Percentiles rank a stretch among this genome's conserved stretches.
phyloP scores from a whole-genome alignment of 352 stramenopile species.

The Elongisporangium senticosum region DNA sequence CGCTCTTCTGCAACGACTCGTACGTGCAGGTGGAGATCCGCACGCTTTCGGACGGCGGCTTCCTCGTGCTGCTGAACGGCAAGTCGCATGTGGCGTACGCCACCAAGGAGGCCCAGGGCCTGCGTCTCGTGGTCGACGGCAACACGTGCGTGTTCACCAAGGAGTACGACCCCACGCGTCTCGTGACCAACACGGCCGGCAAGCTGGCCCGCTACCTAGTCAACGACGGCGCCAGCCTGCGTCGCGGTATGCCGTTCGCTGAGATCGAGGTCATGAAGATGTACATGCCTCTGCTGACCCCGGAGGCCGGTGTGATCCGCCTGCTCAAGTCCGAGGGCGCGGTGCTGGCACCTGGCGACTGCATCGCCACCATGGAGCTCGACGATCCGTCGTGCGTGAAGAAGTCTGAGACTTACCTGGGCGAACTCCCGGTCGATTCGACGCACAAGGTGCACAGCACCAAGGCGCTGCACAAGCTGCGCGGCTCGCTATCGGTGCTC shows the following conservation, averaged over 20 bases:
- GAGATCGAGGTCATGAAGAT: conserved; percentile 99
- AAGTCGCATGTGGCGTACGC: conserved; percentile 97
- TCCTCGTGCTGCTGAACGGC: conserved; percentile 95
- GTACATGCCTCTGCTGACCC: conserved; percentile 99
- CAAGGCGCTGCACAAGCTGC: conserved; percentile 66
- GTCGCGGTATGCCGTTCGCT: conserved; percentile 81
- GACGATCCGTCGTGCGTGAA: conserved; percentile 97
- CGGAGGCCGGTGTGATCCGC: conserved; percentile 93
- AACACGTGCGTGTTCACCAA: conserved; percentile 97
- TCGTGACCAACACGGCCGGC: conserved; percentile 96
- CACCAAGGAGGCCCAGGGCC: conserved; percentile 85
- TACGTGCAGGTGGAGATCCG: conserved; percentile 93
- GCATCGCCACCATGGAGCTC: conserved; percentile 96
- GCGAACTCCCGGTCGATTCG: conserved; percentile 46
- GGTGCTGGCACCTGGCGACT: conserved; percentile 93
- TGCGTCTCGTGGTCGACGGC: conserved; percentile 93
- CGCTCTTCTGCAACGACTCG: conserved; percentile 85
- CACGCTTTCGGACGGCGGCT: conserved; percentile 96
- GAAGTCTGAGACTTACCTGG: conserved; percentile 89
- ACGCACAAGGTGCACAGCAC: conserved; percentile 24
- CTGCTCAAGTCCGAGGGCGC: conserved; percentile 96
- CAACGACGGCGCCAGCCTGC: conserved; percentile 89
- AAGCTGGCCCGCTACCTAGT: conserved; percentile 99
- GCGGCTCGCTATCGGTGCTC: conserved; percentile 77
- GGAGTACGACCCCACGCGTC: conserved; percentile 98